Percentiles rank a stretch among this genome's conserved stretches.
These are phyloP conservation scores for Acer saccharum DNA, from an alignment of 345 rosid genomes.

Conservation along the genomic window DNA sequence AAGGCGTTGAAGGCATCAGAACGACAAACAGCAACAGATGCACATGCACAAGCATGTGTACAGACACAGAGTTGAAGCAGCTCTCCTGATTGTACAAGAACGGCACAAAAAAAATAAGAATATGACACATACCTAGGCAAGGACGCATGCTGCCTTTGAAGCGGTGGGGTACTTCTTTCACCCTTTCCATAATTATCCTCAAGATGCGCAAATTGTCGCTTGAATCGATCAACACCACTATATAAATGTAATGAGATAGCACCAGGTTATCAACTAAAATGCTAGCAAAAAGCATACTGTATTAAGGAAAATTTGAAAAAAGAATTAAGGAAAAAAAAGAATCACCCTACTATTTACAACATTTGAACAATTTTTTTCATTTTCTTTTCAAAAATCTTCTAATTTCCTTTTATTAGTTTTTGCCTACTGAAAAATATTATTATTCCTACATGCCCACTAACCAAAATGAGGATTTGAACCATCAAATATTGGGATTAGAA, in stretches of 20 bases:
- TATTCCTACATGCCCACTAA: neutral
- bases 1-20: no score
- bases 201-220: slow-evolving; percentile 96
- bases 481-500: neutral
- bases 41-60: neutral
- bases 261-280: neutral
- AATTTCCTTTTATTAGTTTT: neutral
- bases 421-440: neutral
- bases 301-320: neutral
- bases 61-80: neutral
- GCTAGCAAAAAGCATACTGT: neutral
- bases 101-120: neutral
- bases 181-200: slow-evolving; percentile 90
- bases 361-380: neutral
- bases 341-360: neutral
- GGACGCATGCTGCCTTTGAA: slow-evolving; percentile 91
- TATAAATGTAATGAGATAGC: slow-evolving; percentile 19
- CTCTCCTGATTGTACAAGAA: slow-evolving; percentile 2
- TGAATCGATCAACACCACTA: slow-evolving; percentile 98
- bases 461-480: neutral
- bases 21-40: neutral
- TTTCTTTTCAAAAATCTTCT: neutral
- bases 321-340: neutral
- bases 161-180: slow-evolving; percentile 77
- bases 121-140: slow-evolving; percentile 73